A percentile compares a stretch with the other conserved stretches of the same genome.
Conservation (phyloP, 441 rosid genomes). For the Euphorbia schlechtendalii region DNA sequence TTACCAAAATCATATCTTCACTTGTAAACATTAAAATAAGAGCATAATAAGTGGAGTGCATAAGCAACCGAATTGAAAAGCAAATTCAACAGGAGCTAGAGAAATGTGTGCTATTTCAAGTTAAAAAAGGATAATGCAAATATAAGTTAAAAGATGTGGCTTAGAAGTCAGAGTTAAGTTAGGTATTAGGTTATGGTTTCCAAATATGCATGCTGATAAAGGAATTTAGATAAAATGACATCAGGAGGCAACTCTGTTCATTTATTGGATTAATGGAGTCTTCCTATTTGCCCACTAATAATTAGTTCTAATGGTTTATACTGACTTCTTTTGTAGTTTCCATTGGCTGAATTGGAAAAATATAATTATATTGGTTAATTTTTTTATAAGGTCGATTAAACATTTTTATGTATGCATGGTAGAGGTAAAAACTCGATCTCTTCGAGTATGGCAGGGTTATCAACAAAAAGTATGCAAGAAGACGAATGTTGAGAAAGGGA, state of each 20-base stretch:
- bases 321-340: background rate
- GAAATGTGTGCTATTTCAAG: background rate
- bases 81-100: background rate
- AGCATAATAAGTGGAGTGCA: background rate
- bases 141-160: background rate
- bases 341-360: background rate
- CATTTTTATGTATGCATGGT: no score
- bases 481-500: background rate
- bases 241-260: background rate
- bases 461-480: background rate
- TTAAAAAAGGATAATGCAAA: background rate
- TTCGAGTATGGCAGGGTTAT: background rate
- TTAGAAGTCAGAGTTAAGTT: background rate
- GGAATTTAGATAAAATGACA: background rate
- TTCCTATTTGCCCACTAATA: background rate
- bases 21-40: background rate
- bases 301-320: background rate
- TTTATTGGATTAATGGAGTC: background rate
- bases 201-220: background rate
- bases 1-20: background rate
- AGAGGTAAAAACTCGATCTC: no score
- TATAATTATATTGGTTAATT: no score
- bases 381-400: no score
- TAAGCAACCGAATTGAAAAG: background rate
- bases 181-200: background rate